Evolutionary conservation across 208 protist species (phyloP).

Genomic region (Crithidia bombi): DNA sequence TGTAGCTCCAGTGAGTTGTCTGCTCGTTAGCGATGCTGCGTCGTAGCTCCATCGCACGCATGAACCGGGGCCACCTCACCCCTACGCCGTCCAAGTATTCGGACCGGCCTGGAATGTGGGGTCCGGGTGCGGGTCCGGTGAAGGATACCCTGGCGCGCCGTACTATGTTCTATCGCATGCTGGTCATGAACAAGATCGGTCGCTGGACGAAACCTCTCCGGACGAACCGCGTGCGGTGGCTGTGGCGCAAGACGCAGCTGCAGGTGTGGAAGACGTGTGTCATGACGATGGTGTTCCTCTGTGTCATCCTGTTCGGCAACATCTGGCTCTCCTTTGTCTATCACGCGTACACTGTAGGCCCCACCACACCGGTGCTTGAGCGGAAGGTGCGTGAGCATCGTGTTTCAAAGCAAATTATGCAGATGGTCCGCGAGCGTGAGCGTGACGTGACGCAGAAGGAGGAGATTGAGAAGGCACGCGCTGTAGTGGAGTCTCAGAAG

Average conservation of each 20-base stretch:
- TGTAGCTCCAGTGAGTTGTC: no score
- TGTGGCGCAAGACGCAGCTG: constrained; percentile 88
- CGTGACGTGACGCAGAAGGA: constrained; percentile 72
- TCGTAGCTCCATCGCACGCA: constrained; percentile 47
- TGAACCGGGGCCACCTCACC: constrained; percentile 79
- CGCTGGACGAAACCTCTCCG: constrained; percentile 85
- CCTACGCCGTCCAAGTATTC: constrained; percentile 87
- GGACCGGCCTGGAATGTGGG: constrained; percentile 88
- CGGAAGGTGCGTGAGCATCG: constrained; percentile 91
- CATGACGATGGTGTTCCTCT: constrained; percentile 87
- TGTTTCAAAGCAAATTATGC: constrained; percentile 91
- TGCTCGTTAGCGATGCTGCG: constrained; percentile 59
- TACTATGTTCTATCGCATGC: constrained; percentile 86
- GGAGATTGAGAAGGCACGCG: constrained; percentile 59
- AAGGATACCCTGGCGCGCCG: constrained; percentile 87
- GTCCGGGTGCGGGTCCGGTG: constrained; percentile 70
- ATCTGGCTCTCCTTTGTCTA: constrained; percentile 90
- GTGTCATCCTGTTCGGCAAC: constrained; percentile 77
- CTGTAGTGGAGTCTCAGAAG: constrained; percentile 74
- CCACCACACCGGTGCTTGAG: constrained; percentile 85
- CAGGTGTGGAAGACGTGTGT: constrained; percentile 90
- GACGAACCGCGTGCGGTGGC: constrained; percentile 77
- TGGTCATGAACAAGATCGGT: constrained; percentile 87
- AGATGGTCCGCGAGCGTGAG: constrained; percentile 91
- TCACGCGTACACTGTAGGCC: constrained; percentile 88